Base-by-base conservation (phyloP, 1,284 basidiomycete genomes). In the Fomitiporia mediterranea region DNA sequence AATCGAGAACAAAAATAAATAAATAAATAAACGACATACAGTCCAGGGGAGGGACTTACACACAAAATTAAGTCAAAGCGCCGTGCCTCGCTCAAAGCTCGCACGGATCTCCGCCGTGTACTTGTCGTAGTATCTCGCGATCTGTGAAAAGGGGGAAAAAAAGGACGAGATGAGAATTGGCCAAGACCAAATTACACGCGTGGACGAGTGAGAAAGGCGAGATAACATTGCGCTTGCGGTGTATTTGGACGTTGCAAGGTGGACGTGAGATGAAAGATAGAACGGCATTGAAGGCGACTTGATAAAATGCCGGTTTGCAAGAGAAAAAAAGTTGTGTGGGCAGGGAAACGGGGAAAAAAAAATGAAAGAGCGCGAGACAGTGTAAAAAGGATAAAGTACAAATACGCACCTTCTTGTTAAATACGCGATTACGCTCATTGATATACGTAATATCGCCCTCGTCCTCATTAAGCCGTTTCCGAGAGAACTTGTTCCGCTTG, bases 361-460 rank as follows among this genome's bases (percentile, higher is more conserved):
- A 38, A 23, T 13, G 28, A 40, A 19, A 42, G 23, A 30, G n/a
- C n/a, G n/a, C n/a, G n/a, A n/a, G n/a, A n/a, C n/a, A n/a, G n/a
- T n/a, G n/a, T n/a, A n/a, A n/a, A n/a, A n/a, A n/a, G n/a, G n/a
- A n/a, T n/a, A n/a, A n/a, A n/a, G n/a, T n/a, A 48, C 35, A 19
- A 7, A 60, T 30, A 50, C 73, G n/a, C 30, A 88, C 90, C 86
- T 98, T 99, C 76, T 95, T 95, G 84, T 98, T 99, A 81, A 98
- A 99, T 53, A 96, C 92, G 66, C 92, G 87, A 76, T 99, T 99
- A 70, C 89, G 86, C 70, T 98, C 93, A 78, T 99, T 99, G 83
- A 99, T 99, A 69, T 99, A 99, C 11, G 94, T 98, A 70, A 99
- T 91, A 63, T 98, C 94, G 55, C 90, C 94, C 61, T 96, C 89